Evolutionary conservation across 176 grass and related monocot species (phyloP).

Genomic region (Bolboschoenus planiculmis): DNA sequence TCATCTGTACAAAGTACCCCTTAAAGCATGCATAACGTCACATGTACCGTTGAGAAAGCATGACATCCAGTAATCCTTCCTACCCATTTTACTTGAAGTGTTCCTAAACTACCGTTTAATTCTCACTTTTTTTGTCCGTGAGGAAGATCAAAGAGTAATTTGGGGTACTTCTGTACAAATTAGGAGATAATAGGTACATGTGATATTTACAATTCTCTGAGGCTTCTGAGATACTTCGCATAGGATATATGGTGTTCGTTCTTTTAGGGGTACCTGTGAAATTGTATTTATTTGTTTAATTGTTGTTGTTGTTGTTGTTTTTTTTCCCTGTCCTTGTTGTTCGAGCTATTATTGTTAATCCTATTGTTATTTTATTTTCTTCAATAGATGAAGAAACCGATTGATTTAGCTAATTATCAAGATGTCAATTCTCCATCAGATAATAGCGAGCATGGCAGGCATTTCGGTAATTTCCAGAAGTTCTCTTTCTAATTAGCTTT

Average conservation of each 20-base stretch:
- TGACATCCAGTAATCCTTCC: neutral
- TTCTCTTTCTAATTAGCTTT: neutral
- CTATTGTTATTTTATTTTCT: neutral
- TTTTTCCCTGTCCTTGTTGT: neutral
- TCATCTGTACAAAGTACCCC: neutral
- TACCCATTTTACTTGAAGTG: neutral
- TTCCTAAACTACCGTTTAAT: neutral
- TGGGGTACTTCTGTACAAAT: neutral
- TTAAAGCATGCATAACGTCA: neutral
- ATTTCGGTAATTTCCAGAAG: neutral
- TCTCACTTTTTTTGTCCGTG: neutral
- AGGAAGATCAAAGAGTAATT: neutral
- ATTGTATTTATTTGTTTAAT: neutral
- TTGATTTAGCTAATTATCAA: neutral
- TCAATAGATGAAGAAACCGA: neutral
- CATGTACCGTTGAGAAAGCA: neutral
- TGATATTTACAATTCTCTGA: neutral
- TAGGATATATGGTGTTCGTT: neutral
- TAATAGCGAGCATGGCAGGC: neutral
- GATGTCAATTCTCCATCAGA: neutral
- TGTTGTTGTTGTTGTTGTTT: neutral
- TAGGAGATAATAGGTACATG: neutral
- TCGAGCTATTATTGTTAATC: neutral
- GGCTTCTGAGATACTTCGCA: neutral
- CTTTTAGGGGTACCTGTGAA: neutral